Base-by-base conservation (phyloP, 495 filamentous ascomycete species). In the Tetracladium setigerum region DNA sequence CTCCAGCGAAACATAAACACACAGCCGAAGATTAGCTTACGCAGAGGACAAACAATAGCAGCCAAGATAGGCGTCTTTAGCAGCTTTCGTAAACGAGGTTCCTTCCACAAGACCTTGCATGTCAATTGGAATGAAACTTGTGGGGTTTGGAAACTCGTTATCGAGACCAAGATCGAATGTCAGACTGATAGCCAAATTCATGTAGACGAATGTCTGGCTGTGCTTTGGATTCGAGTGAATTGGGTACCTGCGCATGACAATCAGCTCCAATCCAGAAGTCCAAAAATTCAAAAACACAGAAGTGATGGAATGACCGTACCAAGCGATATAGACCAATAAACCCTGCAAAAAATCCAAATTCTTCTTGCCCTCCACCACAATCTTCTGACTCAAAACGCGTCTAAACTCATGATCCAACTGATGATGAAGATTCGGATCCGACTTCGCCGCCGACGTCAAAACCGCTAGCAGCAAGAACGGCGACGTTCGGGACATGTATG, bases 271-370 rank as follows among this genome's bases (percentile, higher is more conserved):
- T n/a, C n/a, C n/a, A n/a, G n/a, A n/a, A n/a, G n/a, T n/a, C n/a
- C n/a, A n/a, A n/a, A 18, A 18, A 12, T 22, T 14, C 31, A 13
- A 38, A 16, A 18, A 51, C 35, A 13, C 4, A 38, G 14, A 13
- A 10, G 14, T 15, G 17, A 16, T 30, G 8, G 0, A n/a, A n/a
- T n/a, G n/a, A 24, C 58, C 54, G 44, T 55, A 66, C 68, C 68
- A 71, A 17, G 63, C 61, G 38, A 69, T 49, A 46, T 67, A 63
- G 15, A 69, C 47, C 18, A 71, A 56, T 2, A 71, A 56, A 16
- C 68, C 68, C 46, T 67, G 65, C 4, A 71, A 46, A 22, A 64
- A 57, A 52, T 70, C 68, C 14, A 71, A 31, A 15, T 53, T 67
- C 31, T 61, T 63, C 36, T 64, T 51, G 4, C 61, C 62, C n/a